phyloP scores from a whole-genome alignment of 345 rosid genomes.

The Eucalyptus tenuipes region DNA sequence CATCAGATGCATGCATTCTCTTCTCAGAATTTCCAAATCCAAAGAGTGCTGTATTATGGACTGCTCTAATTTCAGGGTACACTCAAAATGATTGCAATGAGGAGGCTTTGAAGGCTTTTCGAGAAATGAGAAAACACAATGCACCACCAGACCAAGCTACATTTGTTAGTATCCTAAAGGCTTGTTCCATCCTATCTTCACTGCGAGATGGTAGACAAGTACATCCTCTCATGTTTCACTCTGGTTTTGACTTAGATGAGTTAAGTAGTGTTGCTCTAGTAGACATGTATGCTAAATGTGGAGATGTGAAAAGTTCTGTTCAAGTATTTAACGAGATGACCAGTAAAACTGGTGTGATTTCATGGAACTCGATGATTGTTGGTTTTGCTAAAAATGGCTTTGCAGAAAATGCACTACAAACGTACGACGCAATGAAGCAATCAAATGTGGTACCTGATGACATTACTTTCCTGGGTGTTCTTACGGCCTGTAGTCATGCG shows the following conservation, averaged over 20 bases:
- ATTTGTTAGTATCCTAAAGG: constrained; percentile 75
- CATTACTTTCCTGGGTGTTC: constrained; percentile 83
- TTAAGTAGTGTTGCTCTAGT: constrained; percentile 60
- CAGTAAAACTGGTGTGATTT: constrained; percentile 32
- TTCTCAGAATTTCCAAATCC: constrained; percentile 53
- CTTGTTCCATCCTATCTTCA: constrained; percentile 61
- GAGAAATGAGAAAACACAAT: constrained; percentile 48
- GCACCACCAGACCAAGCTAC: constrained; percentile 82
- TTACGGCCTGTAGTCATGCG: constrained; percentile 92
- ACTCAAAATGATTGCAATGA: constrained; percentile 55
- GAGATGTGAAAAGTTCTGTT: constrained; percentile 54
- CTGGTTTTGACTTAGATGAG: constrained; percentile 67
- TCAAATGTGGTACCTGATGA: constrained; percentile 56
- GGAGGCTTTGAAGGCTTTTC: constrained; percentile 53
- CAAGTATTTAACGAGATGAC: constrained; percentile 58
- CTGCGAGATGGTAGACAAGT: constrained; percentile 51
- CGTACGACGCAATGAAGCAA: constrained; percentile 54
- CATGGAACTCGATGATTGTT: constrained; percentile 92
- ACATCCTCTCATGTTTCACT: constrained; percentile 57
- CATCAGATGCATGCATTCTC: constrained; percentile 40
- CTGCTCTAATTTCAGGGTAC: constrained; percentile 76
- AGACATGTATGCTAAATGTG: constrained; percentile 98
- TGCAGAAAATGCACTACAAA: constrained; percentile 68
- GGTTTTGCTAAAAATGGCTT: constrained; percentile 85
- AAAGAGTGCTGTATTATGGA: constrained; percentile 60